Percentiles rank a stretch among this genome's conserved stretches.
Evolutionary conservation across 164 flowering plant genomes (phyloP).

Genomic region (Chloranthus sessilifolius): DNA sequence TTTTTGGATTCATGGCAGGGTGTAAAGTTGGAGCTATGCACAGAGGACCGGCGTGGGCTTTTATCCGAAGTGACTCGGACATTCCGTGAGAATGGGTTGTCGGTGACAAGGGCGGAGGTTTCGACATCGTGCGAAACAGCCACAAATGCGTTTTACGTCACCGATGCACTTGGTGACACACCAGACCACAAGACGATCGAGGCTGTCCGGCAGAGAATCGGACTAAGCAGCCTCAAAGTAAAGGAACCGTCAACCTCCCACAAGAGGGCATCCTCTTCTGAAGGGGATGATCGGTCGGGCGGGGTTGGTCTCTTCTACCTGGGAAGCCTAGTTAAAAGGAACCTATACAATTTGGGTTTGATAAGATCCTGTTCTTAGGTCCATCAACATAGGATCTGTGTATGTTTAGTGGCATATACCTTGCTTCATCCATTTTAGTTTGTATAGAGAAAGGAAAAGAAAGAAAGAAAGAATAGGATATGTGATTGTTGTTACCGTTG

Average conservation of each 20-base stretch:
- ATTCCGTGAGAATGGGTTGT: slow-evolving; percentile 85
- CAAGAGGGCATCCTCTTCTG: slow-evolving; percentile 20
- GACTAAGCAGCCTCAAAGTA: slow-evolving; percentile 50
- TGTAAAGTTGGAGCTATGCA: slow-evolving; percentile 26
- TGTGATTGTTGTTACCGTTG: slow-evolving; percentile 20
- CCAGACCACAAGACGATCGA: slow-evolving; percentile 61
- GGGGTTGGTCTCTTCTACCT: slow-evolving; percentile 69
- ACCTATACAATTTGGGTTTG: slow-evolving; percentile 78
- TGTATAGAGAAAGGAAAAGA: slow-evolving; percentile 17
- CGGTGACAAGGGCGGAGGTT: slow-evolving; percentile 83
- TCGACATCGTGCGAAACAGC: slow-evolving; percentile 58
- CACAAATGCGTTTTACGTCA: slow-evolving; percentile 59
- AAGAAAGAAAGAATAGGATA: slow-evolving; percentile 3
- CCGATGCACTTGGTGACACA: slow-evolving; percentile 57
- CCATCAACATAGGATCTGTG: background rate
- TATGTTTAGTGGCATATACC: slow-evolving; percentile 19
- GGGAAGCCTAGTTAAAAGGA: slow-evolving; percentile 80
- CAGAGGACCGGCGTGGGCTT: slow-evolving; percentile 52
- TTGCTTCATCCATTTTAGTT: slow-evolving; percentile 8
- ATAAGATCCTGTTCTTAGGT: slow-evolving; percentile 68
- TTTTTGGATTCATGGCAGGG: slow-evolving; percentile 17
- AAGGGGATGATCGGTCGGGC: slow-evolving; percentile 38
- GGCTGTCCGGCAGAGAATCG: slow-evolving; percentile 55
- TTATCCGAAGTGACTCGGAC: slow-evolving; percentile 84
- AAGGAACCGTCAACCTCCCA: slow-evolving; percentile 55